Conservation (phyloP, 495 filamentous ascomycete genomes). For the Cryomyces minteri region DNA sequence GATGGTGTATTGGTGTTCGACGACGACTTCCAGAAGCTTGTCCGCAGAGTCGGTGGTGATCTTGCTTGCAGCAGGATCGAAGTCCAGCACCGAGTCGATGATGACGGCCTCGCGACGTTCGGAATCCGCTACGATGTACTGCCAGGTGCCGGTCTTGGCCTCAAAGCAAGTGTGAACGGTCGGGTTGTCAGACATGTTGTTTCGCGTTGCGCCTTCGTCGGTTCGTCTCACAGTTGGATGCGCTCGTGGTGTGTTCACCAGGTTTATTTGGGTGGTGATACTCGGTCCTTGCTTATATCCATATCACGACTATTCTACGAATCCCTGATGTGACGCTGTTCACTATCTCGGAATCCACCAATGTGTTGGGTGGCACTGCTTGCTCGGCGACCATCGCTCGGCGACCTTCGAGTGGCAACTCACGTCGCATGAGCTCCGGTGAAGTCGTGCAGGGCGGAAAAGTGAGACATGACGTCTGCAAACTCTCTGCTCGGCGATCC, state of each 20-base stretch:
- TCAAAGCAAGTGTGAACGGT: constrained; percentile 27
- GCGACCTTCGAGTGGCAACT: too few relatives aligned
- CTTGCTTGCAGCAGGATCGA: constrained; percentile 25
- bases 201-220: too few relatives aligned
- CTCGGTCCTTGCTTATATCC: not conserved
- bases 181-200: not conserved
- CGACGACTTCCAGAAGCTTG: constrained; percentile 22
- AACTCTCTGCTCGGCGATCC: too few relatives aligned
- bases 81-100: constrained; percentile 44
- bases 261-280: not conserved
- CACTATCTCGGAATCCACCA: too few relatives aligned
- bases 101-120: constrained; percentile 27
- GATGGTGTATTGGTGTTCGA: constrained; percentile 27
- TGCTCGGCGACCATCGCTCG: too few relatives aligned
- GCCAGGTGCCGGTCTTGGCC: constrained; percentile 33
- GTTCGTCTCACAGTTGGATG: not conserved
- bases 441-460: too few relatives aligned
- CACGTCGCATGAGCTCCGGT: too few relatives aligned
- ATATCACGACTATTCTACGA: too few relatives aligned
- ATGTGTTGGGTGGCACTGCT: too few relatives aligned
- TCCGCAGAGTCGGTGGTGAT: constrained; percentile 33
- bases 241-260: too few relatives aligned
- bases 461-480: too few relatives aligned
- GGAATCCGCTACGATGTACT: constrained; percentile 39
- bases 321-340: too few relatives aligned